Evolutionary conservation across 805 yeast species (phyloP), one percentile per base, ranked within the genome.

Genomic region (Phaffomyces antillensis): DNA sequence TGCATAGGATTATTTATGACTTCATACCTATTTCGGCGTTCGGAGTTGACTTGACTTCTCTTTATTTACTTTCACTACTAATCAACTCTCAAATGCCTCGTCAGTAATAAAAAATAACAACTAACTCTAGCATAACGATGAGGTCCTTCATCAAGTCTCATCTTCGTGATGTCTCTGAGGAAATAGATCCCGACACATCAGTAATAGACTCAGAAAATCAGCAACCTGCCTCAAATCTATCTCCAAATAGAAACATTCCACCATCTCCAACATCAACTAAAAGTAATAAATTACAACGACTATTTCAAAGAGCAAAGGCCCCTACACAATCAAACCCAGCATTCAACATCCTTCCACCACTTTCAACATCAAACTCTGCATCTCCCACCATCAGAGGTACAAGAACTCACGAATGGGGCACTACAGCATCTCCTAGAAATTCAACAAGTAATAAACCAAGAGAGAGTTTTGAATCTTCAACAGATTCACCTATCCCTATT

Each of bases 351-450:
- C 40, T 41, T 10, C 52, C 55, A 7, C 58, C 57, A 7, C 37
- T 34, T 4, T 37, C 49, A 3, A 30, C 40, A 37, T 18, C 46
- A 26, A 30, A 44, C 47, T 25, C 50, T 1, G 18, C 55, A 12
- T 56, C 61, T 11, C 67, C 71, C 1, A 58, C 67, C 0, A 73
- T 73, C 8, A 63, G 62, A 31, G 79, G 79, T 8, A 74, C 77
- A 13, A 58, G 75, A 30, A 69, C 71, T 12, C 77, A 73, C 50
- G 73, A 72, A 36, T 74, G 79, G 79, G 77, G 76, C 3, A 28
- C 30, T 0, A 56, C 41, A 9, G 38, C 48, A 5, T 18, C 47
- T 7, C 45, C 44, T 11, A 41, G 39, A 20, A 23, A 24, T 33
- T 40, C 41, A n/a, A 31, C 26, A 9, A 30, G 41, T 34, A 36